Evolutionary conservation across 106 monocot genomes (phyloP).

Genomic region (Agapanthus africanus): DNA sequence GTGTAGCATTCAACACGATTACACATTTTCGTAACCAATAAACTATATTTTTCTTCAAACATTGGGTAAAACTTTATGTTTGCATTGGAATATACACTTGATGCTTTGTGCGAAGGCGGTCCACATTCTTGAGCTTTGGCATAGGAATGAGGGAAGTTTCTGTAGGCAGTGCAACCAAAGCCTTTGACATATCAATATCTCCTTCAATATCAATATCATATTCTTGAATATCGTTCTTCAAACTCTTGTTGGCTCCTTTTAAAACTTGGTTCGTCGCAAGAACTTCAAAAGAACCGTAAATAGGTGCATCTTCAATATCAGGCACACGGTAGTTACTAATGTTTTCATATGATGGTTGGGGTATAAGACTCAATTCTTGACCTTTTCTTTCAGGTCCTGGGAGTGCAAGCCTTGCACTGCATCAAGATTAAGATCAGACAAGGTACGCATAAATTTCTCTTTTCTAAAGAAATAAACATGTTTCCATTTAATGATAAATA

Average conservation of each 20-base stretch:
- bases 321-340: no score
- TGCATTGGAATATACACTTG: slow-evolving; percentile 34
- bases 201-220: slow-evolving; percentile 30
- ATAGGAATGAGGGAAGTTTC: slow-evolving; percentile 29
- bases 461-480: no score
- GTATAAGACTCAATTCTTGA: no score
- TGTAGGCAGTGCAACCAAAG: slow-evolving; percentile 39
- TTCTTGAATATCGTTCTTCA: slow-evolving; percentile 39
- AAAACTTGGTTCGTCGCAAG: slow-evolving; percentile 45
- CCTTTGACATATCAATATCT: slow-evolving; percentile 44
- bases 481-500: no score
- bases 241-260: slow-evolving; percentile 39
- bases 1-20: not conserved
- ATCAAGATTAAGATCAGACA: no score
- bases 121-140: slow-evolving; percentile 61
- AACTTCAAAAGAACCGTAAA: slow-evolving; percentile 56
- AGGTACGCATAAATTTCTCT: no score
- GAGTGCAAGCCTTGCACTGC: no score
- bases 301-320: slow-evolving; percentile 31
- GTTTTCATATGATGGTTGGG: no score
- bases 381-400: no score
- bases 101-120: slow-evolving; percentile 56
- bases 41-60: not conserved
- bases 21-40: not conserved
- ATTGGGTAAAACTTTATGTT: not conserved